Evolutionary conservation across 192 early-diverging fungal genomes (phyloP).

Genomic region (Backusella psychrophila): DNA sequence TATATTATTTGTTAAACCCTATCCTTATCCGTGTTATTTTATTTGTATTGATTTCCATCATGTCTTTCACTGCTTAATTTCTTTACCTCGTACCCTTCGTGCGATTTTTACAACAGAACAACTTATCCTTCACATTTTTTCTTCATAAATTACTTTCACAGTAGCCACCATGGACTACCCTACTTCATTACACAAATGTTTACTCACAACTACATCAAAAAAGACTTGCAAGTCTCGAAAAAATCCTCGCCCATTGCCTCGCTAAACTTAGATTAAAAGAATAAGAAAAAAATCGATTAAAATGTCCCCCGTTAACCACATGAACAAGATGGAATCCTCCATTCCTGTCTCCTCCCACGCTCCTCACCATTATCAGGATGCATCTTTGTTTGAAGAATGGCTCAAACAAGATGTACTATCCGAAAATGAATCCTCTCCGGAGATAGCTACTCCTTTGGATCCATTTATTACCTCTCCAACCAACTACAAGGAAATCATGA

Average conservation of each 20-base stretch:
- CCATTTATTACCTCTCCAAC: conserved; percentile 26
- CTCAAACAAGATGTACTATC: conserved; percentile 41
- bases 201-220: conserved; percentile 21
- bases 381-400: conserved; percentile 44
- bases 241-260: neutral
- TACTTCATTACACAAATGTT: conserved; percentile 19
- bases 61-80: conserved; percentile 13
- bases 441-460: conserved; percentile 36
- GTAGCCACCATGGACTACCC: conserved; percentile 28
- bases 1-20: conserved; percentile 7
- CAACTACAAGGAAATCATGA: conserved; percentile 6
- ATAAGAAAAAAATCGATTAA: neutral
- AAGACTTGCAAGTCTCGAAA: conserved; percentile 28
- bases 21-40: neutral
- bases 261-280: neutral
- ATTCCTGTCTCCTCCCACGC: neutral
- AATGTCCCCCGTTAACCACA: neutral
- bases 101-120: conserved; percentile 6
- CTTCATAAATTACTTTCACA: neutral
- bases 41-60: neutral
- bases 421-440: conserved; percentile 26
- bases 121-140: neutral
- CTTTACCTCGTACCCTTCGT: conserved; percentile 6
- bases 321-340: neutral
- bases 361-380: neutral